Evolutionary conservation across 2,329 filamentous ascomycete species (phyloP), one percentile per base, ranked within the genome.

Genomic region (Cadophora gregata): DNA sequence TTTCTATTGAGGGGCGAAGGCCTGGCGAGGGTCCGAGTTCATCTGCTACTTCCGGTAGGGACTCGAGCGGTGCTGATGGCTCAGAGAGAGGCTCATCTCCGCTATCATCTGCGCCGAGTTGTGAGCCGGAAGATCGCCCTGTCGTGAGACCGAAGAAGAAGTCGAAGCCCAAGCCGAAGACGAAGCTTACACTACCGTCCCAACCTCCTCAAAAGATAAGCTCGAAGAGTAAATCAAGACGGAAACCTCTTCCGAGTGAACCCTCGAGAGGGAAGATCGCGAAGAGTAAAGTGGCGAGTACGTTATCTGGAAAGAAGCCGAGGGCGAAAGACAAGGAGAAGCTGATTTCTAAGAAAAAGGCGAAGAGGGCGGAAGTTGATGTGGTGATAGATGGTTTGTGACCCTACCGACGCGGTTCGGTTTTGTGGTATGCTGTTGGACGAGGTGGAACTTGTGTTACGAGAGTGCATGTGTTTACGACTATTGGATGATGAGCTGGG

Each of bases 21-120:
- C 6, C 19, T 31, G 27, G 55, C 21, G 27, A 48, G 25, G 27
- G 53, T 36, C 45, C n/a, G 14, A 25, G 53, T 58, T 56, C 56
- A 3, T 62, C 59, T 3, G 59, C 25, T 27, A 50, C 60, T 0
- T 55, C 48, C 14, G 24, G 47, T 9, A n/a, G 19, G 4, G 33
- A 50, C n/a, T 60, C 55, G 1, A 55, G 33, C 33, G 61, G 31
- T 56, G 36, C n/a, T 14, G 51, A 59, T 48, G 59, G 59, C 8
- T 36, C 36, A 29, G 51, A 48, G 10, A 24, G 62, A 24, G 59
- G 29, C 33, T 64, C 62, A 19, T 61, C 59, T 9, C 53, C 67
- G 1, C 31, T 64, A 2, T 63, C 63, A 21, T 66, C 60, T 3
- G 61, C 61, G 9, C 61, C 64, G 19, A 66, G 50, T 33, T 66